A percentile compares a stretch with the other conserved stretches of the same genome.
Conservation (phyloP, 176 grass and related monocot genomes). For the Triticum monococcum region DNA sequence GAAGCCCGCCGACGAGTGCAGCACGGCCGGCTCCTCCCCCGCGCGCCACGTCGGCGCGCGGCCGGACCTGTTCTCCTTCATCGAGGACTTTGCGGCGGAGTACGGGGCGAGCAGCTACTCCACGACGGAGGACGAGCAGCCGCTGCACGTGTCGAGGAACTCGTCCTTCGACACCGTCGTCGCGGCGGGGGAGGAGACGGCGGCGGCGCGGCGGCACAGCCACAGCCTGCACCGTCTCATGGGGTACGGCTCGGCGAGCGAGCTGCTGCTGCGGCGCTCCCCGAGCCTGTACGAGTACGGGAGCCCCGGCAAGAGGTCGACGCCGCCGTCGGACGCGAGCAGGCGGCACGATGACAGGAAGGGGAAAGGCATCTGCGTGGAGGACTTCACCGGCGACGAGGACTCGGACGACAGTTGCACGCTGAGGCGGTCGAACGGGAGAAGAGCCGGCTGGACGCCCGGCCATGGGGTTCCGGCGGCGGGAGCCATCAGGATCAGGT, state of each 20-base stretch:
- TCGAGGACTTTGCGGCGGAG: slow-evolving; percentile 37
- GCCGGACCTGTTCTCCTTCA: slow-evolving; percentile 45
- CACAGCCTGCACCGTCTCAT: slow-evolving; percentile 65
- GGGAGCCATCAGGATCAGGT: slow-evolving; percentile 51
- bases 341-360: slow-evolving; percentile 39
- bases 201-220: slow-evolving; percentile 2
- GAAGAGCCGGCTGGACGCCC: slow-evolving; percentile 6
- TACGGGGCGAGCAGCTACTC: slow-evolving; percentile 54
- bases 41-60: slow-evolving; percentile 2
- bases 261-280: slow-evolving; percentile 34
- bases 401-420: slow-evolving; percentile 30
- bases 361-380: slow-evolving; percentile 42
- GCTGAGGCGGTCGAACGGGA: slow-evolving; percentile 8
- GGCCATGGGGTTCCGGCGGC: not conserved
- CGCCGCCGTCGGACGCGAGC: slow-evolving; percentile 30
- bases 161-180: slow-evolving; percentile 49
- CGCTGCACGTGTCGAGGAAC: slow-evolving; percentile 55
- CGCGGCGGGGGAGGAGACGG: not conserved
- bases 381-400: not conserved
- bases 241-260: slow-evolving; percentile 68
- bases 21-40: not conserved
- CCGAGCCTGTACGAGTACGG: slow-evolving; percentile 53
- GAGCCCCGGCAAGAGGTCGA: slow-evolving; percentile 41
- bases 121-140: slow-evolving; percentile 51
- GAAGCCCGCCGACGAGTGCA: not conserved